phyloP scores from a whole-genome alignment of 768 basidiomycete species.

The Daedalea quercina region DNA sequence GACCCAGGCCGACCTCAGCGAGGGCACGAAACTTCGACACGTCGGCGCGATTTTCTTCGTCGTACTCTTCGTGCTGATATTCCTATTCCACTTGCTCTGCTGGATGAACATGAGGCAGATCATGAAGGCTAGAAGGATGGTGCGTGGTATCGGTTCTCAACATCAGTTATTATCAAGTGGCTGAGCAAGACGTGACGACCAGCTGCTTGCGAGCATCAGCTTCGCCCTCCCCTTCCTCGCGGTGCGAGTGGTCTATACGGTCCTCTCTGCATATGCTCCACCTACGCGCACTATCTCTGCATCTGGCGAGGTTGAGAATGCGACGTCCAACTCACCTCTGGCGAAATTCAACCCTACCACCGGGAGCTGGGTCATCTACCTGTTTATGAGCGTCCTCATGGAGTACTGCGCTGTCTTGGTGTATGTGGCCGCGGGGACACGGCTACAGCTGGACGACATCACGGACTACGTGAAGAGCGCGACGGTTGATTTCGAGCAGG shows the following conservation, averaged over 20 bases:
- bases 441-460: background rate
- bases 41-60: constrained; percentile 29
- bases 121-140: constrained; percentile 6
- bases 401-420: constrained; percentile 46
- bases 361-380: constrained; percentile 52
- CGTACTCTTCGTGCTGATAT: constrained; percentile 31
- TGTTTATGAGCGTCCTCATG: constrained; percentile 53
- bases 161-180: background rate
- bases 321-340: constrained; percentile 26
- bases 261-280: constrained; percentile 55
- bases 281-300: constrained; percentile 14
- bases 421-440: constrained; percentile 28
- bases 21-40: constrained; percentile 24
- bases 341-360: constrained; percentile 50
- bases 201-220: constrained; percentile 54
- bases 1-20: constrained; percentile 12
- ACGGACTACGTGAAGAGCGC: too few species aligned
- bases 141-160: background rate
- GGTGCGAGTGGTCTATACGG: constrained; percentile 47
- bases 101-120: constrained; percentile 8
- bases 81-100: constrained; percentile 6
- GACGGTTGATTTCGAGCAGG: too few species aligned
- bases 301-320: constrained; percentile 18
- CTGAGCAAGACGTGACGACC: background rate
- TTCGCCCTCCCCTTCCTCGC: constrained; percentile 54